These are phyloP conservation scores for Scleroderma citrinum DNA, from an alignment of 768 basidiomycete genomes.

Conservation along the genomic window DNA sequence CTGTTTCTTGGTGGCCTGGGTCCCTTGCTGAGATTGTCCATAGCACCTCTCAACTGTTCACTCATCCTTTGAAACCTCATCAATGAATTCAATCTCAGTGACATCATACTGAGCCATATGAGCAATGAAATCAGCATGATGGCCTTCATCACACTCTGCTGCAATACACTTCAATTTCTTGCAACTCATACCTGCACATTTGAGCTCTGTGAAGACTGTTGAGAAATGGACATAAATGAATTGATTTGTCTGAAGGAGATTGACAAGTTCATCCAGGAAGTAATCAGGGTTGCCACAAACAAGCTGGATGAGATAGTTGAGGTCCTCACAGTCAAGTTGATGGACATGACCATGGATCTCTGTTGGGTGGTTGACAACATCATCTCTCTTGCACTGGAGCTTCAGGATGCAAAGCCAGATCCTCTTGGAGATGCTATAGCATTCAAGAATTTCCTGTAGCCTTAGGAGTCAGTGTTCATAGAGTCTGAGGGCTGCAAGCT, in stretches of 20 bases:
- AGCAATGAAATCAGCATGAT: background rate
- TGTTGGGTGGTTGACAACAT: too few species aligned
- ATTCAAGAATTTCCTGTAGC: too few species aligned
- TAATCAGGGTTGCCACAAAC: conserved; percentile 14
- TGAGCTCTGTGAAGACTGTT: conserved; percentile 27
- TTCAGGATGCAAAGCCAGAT: too few species aligned
- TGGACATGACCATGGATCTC: background rate
- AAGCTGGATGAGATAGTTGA: conserved; percentile 12
- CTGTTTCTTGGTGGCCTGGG: background rate
- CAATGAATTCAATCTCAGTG: conserved; percentile 14
- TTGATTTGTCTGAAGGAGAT: conserved; percentile 1
- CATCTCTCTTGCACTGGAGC: too few species aligned
- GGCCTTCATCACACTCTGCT: background rate
- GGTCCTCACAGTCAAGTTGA: conserved; percentile 2
- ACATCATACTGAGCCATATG: conserved; percentile 14
- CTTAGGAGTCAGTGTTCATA: too few species aligned
- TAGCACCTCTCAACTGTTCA: conserved; percentile 16
- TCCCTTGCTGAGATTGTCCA: conserved; percentile 14
- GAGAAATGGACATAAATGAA: conserved; percentile 31
- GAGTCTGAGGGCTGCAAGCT: too few species aligned
- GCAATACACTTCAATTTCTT: conserved; percentile 14
- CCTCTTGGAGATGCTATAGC: too few species aligned
- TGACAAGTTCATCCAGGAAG: conserved; percentile 18
- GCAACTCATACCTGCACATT: conserved; percentile 15
- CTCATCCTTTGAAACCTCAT: conserved; percentile 27